phyloP scores from a whole-genome alignment of 805 yeast species.

The Diddensiella caesifluorescens region DNA sequence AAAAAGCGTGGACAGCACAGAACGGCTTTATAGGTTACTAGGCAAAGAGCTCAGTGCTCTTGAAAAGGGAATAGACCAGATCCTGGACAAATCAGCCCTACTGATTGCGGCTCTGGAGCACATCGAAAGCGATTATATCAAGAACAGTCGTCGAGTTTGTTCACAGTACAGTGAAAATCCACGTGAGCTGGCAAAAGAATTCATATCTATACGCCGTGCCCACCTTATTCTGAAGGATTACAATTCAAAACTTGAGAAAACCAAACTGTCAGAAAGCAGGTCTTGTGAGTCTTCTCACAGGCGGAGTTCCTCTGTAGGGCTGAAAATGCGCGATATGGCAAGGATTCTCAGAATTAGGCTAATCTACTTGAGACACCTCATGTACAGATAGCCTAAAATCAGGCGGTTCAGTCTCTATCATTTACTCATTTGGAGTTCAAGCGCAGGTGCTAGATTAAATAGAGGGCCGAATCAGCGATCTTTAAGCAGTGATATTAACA shows the following conservation, averaged over 20 bases:
- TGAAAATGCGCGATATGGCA: no score
- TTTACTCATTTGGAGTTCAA: no score
- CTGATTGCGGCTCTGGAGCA: not conserved
- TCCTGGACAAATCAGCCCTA: not conserved
- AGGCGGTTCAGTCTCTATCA: no score
- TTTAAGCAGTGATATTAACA: no score
- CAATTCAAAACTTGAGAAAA: not conserved
- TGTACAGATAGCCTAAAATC: no score
- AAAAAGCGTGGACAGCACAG: not conserved
- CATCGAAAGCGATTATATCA: not conserved
- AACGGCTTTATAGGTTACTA: not conserved
- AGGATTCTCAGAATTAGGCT: no score
- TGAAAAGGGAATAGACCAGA: not conserved
- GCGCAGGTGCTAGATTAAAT: no score
- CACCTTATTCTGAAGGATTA: not conserved
- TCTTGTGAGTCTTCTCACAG: no score
- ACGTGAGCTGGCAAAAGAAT: not conserved
- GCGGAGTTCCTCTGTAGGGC: no score
- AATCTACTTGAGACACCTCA: no score
- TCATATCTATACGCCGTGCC: not conserved
- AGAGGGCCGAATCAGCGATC: no score
- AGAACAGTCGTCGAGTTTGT: not conserved
- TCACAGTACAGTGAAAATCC: not conserved
- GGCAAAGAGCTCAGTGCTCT: not conserved
- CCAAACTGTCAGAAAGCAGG: not conserved